These are phyloP conservation scores for Dictyostelium firmibasis DNA, from an alignment of 78 protist genomes.

Conservation along the genomic window DNA sequence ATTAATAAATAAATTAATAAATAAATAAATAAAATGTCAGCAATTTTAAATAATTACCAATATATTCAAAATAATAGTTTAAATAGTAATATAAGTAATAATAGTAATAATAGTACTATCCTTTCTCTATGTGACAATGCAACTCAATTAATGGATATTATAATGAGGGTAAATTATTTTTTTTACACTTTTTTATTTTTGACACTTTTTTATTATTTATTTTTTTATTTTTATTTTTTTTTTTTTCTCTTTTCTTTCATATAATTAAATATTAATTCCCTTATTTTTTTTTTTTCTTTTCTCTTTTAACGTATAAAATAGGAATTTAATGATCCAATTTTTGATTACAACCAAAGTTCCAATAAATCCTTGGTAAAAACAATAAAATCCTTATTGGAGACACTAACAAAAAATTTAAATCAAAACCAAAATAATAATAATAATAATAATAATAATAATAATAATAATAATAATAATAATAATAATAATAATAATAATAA, in stretches of 20 bases:
- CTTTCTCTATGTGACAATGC: background rate
- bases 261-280: background rate
- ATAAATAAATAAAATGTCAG: background rate
- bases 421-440: no score
- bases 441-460: background rate
- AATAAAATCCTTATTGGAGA: background rate
- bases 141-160: background rate
- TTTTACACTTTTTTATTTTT: no score
- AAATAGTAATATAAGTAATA: background rate
- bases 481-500: background rate
- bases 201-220: background rate
- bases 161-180: constrained; percentile 7
- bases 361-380: background rate
- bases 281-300: background rate
- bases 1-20: background rate
- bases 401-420: background rate
- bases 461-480: background rate
- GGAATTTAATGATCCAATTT: background rate
- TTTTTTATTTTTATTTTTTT: background rate
- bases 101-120: background rate
- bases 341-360: background rate
- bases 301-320: background rate
- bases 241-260: background rate
- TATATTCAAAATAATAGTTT: background rate
- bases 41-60: background rate